Percentiles rank a stretch among this genome's conserved stretches.
These are phyloP conservation scores for Blastomyces percursus DNA, from an alignment of 2,329 filamentous ascomycete species.

Conservation along the genomic window DNA sequence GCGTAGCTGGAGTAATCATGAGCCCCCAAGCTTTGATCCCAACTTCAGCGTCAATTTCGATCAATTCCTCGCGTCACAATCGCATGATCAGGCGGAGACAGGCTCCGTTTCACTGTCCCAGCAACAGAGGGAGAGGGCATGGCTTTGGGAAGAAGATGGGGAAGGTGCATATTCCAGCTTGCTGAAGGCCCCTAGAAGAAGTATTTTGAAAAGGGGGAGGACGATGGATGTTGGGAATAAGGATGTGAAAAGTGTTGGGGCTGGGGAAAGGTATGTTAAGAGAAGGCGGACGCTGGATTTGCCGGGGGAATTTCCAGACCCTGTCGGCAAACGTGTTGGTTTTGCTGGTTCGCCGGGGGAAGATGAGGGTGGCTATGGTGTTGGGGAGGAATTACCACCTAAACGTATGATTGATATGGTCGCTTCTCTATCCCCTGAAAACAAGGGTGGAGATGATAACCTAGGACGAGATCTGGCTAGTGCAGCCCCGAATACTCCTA, in stretches of 20 bases:
- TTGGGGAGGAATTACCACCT: slow-evolving; percentile 13
- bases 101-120: slow-evolving; percentile 22
- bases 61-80: slow-evolving; percentile 23
- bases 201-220: slow-evolving; percentile 14
- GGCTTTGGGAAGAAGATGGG: slow-evolving; percentile 23
- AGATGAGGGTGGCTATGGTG: slow-evolving; percentile 6
- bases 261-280: slow-evolving; percentile 4
- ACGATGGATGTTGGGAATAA: slow-evolving; percentile 12
- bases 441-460: neutral
- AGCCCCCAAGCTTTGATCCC: slow-evolving; percentile 7
- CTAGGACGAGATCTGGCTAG: neutral
- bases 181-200: neutral
- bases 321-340: neutral
- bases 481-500: neutral
- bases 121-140: slow-evolving; percentile 26
- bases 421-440: neutral
- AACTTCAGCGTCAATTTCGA: slow-evolving; percentile 29
- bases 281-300: slow-evolving; percentile 8
- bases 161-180: slow-evolving; percentile 21
- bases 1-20: neutral
- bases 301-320: neutral
- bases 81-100: slow-evolving; percentile 16
- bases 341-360: neutral
- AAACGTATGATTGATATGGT: neutral
- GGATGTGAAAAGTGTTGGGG: neutral